Percentiles rank a stretch among this genome's conserved stretches.
Conservation (phyloP, 805 yeast species). For the Cyberlindnera mrakii region DNA sequence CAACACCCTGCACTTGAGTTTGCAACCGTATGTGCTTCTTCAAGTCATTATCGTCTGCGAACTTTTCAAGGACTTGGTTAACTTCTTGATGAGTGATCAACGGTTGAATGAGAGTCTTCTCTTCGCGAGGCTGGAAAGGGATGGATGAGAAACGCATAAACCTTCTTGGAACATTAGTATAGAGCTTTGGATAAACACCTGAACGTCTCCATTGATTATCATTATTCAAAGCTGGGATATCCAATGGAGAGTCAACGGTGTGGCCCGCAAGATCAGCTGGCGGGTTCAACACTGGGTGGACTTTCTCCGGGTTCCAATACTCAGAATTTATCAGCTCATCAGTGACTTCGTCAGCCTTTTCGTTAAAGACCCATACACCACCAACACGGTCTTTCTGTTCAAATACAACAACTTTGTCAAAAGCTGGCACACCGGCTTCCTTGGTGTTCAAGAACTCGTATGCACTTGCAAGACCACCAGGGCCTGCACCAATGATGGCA, state of each 20-base stretch:
- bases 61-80: background rate
- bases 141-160: constrained; percentile 27
- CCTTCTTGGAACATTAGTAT: constrained; percentile 32
- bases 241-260: background rate
- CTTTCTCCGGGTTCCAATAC: constrained; percentile 7
- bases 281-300: constrained; percentile 4
- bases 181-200: constrained; percentile 25
- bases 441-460: constrained; percentile 31
- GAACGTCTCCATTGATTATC: constrained; percentile 8
- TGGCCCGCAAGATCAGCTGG: background rate
- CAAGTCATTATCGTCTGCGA: constrained; percentile 2
- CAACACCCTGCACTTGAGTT: constrained; percentile 8
- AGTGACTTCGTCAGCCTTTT: constrained; percentile 5
- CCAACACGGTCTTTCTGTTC: constrained; percentile 35
- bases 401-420: constrained; percentile 29
- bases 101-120: background rate
- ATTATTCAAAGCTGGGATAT: constrained; percentile 1
- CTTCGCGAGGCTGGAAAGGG: background rate
- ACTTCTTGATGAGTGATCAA: constrained; percentile 3
- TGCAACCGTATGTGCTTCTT: constrained; percentile 1
- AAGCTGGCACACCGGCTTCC: constrained; percentile 6
- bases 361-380: constrained; percentile 36
- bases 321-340: background rate
- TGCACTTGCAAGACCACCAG: constrained; percentile 36
- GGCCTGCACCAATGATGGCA: constrained; percentile 44